A percentile compares a stretch with the other conserved stretches of the same genome.
Evolutionary conservation across 2,329 filamentous ascomycete genomes (phyloP).

Genomic region (Colletotrichum camelliae): DNA sequence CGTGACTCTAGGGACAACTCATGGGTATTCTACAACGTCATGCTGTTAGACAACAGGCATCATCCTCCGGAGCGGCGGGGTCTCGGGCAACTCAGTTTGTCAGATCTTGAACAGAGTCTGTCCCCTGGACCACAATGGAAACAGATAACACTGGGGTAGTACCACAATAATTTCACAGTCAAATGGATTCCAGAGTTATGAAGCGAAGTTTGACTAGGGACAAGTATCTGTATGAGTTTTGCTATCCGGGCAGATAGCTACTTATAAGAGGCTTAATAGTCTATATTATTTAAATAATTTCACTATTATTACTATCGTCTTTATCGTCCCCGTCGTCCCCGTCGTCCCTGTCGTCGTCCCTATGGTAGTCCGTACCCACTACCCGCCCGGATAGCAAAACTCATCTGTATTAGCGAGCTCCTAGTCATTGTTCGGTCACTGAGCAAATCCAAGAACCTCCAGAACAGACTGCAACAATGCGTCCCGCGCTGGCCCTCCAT

Average conservation of each 20-base stretch:
- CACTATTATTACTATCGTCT: no score
- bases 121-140: neutral
- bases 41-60: neutral
- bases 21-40: neutral
- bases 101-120: neutral
- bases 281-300: no score
- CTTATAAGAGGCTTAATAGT: no score
- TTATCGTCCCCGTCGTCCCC: no score
- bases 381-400: no score
- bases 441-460: constrained; percentile 40
- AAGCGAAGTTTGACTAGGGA: no score
- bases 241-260: no score
- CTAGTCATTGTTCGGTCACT: constrained; percentile 25
- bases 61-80: neutral
- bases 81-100: neutral
- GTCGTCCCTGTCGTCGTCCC: no score
- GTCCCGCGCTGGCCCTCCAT: constrained; percentile 34
- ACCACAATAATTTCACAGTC: no score
- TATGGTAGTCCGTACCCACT: no score
- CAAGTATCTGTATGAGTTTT: no score
- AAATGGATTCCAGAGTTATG: no score
- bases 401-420: neutral
- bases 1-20: neutral
- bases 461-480: constrained; percentile 35
- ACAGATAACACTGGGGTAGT: neutral